Percentiles rank a stretch among this genome's conserved stretches.
Conservation (phyloP, 331 rosid species). For the Dryas integrifolia region DNA sequence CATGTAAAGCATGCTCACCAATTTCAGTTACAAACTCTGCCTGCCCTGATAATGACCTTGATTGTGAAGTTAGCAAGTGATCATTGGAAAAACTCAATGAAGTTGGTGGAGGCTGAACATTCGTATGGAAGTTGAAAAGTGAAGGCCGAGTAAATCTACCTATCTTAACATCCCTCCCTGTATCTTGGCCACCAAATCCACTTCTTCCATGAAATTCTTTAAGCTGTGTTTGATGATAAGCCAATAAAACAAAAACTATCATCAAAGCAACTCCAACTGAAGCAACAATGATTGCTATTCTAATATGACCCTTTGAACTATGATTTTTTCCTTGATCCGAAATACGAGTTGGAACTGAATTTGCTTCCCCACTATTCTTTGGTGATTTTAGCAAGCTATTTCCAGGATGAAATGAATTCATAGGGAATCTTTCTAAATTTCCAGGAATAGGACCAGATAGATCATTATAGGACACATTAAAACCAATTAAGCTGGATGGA, state of each 20-base stretch:
- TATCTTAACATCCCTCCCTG: slow-evolving; percentile 65
- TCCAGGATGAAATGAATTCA: slow-evolving; percentile 72
- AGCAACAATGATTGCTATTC: slow-evolving; percentile 91
- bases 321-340: slow-evolving; percentile 33
- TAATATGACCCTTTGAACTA: slow-evolving; percentile 63
- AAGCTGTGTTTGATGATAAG: slow-evolving; percentile 71
- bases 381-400: slow-evolving; percentile 51
- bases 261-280: slow-evolving; percentile 83
- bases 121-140: slow-evolving; percentile 67
- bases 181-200: slow-evolving; percentile 53
- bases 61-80: slow-evolving; percentile 73
- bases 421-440: slow-evolving; percentile 60
- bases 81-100: slow-evolving; percentile 85
- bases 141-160: slow-evolving; percentile 68
- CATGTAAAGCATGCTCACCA: slow-evolving; percentile 54
- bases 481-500: slow-evolving; percentile 55
- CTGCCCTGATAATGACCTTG: slow-evolving; percentile 74
- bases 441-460: slow-evolving; percentile 74
- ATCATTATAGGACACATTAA: slow-evolving; percentile 82
- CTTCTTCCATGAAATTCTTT: slow-evolving; percentile 78
- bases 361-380: slow-evolving; percentile 13
- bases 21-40: slow-evolving; percentile 62
- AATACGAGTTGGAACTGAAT: slow-evolving; percentile 52
- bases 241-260: slow-evolving; percentile 86
- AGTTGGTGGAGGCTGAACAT: slow-evolving; percentile 58